Evolutionary conservation across 2,329 filamentous ascomycete genomes (phyloP).

Genomic region (Venturia pyrina): DNA sequence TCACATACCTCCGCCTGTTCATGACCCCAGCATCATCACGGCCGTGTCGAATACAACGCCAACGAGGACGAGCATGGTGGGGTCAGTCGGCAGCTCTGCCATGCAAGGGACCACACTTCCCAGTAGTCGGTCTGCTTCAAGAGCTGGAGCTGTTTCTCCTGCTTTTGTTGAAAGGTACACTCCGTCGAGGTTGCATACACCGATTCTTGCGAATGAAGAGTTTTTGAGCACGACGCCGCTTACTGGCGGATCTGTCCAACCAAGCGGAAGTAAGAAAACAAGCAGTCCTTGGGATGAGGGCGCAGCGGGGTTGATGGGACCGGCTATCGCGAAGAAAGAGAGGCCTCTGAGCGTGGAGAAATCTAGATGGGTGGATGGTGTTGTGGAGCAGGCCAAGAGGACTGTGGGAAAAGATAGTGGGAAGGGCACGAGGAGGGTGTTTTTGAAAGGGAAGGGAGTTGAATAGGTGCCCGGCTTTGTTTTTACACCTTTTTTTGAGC

Average conservation of each 20-base stretch:
- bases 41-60: not conserved
- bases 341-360: slow-evolving; percentile 58
- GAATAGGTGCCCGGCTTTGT: not conserved
- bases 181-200: not conserved
- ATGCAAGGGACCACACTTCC: slow-evolving; percentile 1
- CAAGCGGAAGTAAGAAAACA: slow-evolving; percentile 17
- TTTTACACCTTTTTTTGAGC: not conserved
- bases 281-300: slow-evolving; percentile 26
- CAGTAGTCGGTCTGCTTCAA: not conserved
- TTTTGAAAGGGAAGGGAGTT: slow-evolving; percentile 36
- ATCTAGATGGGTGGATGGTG: slow-evolving; percentile 70
- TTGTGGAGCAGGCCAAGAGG: slow-evolving; percentile 68
- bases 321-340: slow-evolving; percentile 48
- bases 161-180: not conserved
- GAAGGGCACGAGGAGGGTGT: slow-evolving; percentile 63
- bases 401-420: slow-evolving; percentile 37
- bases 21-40: not conserved
- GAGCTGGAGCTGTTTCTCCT: not conserved
- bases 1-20: slow-evolving; percentile 18
- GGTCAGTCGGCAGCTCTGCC: not conserved
- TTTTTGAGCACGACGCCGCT: not conserved
- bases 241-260: slow-evolving; percentile 7
- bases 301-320: slow-evolving; percentile 59
- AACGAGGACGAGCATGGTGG: not conserved
- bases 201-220: not conserved